Evolutionary conservation across 495 filamentous ascomycete species (phyloP).

Genomic region (Haplographium delicatum): DNA sequence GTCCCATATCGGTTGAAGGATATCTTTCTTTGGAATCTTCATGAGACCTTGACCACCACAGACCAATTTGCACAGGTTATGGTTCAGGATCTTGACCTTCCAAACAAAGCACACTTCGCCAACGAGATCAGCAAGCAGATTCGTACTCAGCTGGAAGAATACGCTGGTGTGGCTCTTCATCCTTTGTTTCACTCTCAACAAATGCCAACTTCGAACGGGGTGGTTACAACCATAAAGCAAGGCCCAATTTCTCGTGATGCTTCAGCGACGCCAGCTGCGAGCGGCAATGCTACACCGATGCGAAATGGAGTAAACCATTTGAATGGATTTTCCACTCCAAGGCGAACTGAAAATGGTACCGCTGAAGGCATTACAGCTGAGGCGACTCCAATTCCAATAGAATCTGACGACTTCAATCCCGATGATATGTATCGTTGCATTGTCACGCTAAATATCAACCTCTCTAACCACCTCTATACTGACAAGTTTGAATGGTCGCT

Average conservation of each 20-base stretch:
- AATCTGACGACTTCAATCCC: slow-evolving; percentile 62
- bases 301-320: slow-evolving; percentile 28
- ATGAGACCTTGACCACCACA: slow-evolving; percentile 89
- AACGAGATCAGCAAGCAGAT: slow-evolving; percentile 88
- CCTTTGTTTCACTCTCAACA: slow-evolving; percentile 73
- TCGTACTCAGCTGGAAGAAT: slow-evolving; percentile 90
- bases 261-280: slow-evolving; percentile 44
- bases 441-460: slow-evolving; percentile 84
- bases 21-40: slow-evolving; percentile 94
- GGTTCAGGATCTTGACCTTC: slow-evolving; percentile 91
- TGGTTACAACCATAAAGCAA: slow-evolving; percentile 36
- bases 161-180: slow-evolving; percentile 89
- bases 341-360: neutral
- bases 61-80: slow-evolving; percentile 90
- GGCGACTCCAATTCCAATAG: slow-evolving; percentile 44
- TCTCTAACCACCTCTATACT: slow-evolving; percentile 86
- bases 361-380: slow-evolving; percentile 42
- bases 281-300: slow-evolving; percentile 44
- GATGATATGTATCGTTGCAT: slow-evolving; percentile 92
- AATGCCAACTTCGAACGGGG: slow-evolving; percentile 39
- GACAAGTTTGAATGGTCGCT: slow-evolving; percentile 99
- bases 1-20: slow-evolving; percentile 86
- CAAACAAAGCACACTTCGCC: slow-evolving; percentile 59
- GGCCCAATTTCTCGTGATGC: slow-evolving; percentile 41
- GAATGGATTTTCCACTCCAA: slow-evolving; percentile 20